phyloP scores from a whole-genome alignment of 1,284 basidiomycete genomes.

The Pterulicium gracile region DNA sequence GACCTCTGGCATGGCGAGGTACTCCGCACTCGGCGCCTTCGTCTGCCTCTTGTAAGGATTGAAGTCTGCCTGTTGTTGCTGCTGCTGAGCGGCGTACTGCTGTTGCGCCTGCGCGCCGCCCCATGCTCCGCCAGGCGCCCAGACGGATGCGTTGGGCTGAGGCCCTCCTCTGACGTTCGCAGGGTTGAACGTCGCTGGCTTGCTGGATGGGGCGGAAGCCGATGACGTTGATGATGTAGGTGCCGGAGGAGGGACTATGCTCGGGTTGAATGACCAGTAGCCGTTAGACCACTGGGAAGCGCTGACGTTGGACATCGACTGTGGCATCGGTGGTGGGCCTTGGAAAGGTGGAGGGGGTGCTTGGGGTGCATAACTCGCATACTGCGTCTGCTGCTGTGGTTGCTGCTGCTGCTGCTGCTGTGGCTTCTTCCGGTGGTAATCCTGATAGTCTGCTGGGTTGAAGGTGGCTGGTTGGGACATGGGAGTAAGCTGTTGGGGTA shows the following conservation, averaged over 20 bases:
- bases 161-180: constrained; percentile 1
- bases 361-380: background rate
- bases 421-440: too few species aligned
- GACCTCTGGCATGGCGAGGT: constrained; percentile 41
- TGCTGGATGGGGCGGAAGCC: background rate
- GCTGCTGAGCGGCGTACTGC: constrained; percentile 17
- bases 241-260: constrained; percentile 21
- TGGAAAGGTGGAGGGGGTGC: constrained; percentile 21
- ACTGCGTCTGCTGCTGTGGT: too few species aligned
- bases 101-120: constrained; percentile 3
- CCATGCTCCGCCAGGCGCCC: constrained; percentile 30
- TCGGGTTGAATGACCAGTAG: constrained; percentile 35
- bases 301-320: constrained; percentile 25
- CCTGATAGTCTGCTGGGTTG: too few species aligned
- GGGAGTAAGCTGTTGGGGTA: too few species aligned
- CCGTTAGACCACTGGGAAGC: constrained; percentile 37
- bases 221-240: background rate
- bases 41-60: constrained; percentile 54
- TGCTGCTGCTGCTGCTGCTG: too few species aligned
- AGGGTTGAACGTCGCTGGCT: background rate
- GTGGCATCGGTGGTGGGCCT: constrained; percentile 34
- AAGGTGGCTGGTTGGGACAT: too few species aligned
- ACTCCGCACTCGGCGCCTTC: constrained; percentile 46
- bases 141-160: constrained; percentile 18
- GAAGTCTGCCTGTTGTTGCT: constrained; percentile 20